Percentiles rank a stretch among this genome's conserved stretches.
Evolutionary conservation across 1,284 basidiomycete species (phyloP).

Genomic region (Gomphus bonarii): DNA sequence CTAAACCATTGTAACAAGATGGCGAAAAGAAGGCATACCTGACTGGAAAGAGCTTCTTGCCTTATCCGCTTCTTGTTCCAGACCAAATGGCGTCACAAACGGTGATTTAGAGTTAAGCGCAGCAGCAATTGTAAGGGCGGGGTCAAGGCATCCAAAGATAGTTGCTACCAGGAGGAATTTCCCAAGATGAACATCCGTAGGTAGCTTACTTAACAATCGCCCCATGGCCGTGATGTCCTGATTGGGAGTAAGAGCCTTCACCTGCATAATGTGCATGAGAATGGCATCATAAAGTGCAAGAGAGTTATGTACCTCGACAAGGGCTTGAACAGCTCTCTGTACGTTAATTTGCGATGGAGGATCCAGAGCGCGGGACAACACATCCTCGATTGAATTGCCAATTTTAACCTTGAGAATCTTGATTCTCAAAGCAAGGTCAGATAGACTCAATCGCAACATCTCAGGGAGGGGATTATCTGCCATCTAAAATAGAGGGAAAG

Average conservation of each 20-base stretch:
- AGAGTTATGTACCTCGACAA: constrained; percentile 70
- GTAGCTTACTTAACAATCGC: constrained; percentile 81
- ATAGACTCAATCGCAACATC: constrained; percentile 90
- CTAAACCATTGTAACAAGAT: constrained; percentile 8
- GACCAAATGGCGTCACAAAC: constrained; percentile 83
- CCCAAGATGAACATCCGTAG: constrained; percentile 93
- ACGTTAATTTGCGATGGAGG: constrained; percentile 85
- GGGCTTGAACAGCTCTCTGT: constrained; percentile 81
- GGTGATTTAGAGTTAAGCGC: constrained; percentile 91
- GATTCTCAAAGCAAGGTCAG: constrained; percentile 90
- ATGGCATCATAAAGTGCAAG: not conserved
- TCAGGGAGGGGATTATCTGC: constrained; percentile 91
- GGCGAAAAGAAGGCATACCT: constrained; percentile 34
- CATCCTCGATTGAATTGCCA: constrained; percentile 84
- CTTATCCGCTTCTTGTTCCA: constrained; percentile 79
- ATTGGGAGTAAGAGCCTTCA: constrained; percentile 71
- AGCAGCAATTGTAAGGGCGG: constrained; percentile 92
- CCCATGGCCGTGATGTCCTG: constrained; percentile 98
- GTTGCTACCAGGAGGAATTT: constrained; percentile 89
- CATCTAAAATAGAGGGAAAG: constrained; percentile 41
- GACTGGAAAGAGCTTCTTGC: constrained; percentile 77
- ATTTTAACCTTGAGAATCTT: constrained; percentile 94
- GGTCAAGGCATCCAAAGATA: constrained; percentile 85
- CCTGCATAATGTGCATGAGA: constrained; percentile 29
- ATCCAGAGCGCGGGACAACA: constrained; percentile 81